Percentiles rank a stretch among this genome's conserved stretches.
Evolutionary conservation across 495 filamentous ascomycete genomes (phyloP).

Genomic region (Tetracladium setigerum): DNA sequence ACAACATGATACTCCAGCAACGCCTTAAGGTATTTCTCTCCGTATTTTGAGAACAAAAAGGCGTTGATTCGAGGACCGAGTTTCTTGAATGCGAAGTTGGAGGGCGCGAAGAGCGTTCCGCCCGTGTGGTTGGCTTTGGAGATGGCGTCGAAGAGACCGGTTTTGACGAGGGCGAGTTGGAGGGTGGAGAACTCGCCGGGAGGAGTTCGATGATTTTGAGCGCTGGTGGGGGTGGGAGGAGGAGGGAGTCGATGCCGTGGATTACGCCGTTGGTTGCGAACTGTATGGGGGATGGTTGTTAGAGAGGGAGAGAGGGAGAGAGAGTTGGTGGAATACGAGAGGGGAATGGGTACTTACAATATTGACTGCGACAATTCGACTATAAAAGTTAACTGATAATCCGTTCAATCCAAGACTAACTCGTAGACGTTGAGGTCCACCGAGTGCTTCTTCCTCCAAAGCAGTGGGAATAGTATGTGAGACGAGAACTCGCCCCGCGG

Average conservation of each 20-base stretch:
- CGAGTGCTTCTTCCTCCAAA: slow-evolving; percentile 43
- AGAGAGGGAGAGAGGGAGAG: too few relatives aligned
- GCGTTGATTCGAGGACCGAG: slow-evolving; percentile 63
- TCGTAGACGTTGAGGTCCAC: slow-evolving; percentile 57
- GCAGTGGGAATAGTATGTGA: slow-evolving; percentile 66
- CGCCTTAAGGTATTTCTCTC: slow-evolving; percentile 61
- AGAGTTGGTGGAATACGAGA: neutral
- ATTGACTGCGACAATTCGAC: slow-evolving; percentile 54
- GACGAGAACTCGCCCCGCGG: slow-evolving; percentile 45
- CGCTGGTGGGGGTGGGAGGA: slow-evolving; percentile 63
- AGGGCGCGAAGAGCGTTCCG: slow-evolving; percentile 67
- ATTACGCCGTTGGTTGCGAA: slow-evolving; percentile 68
- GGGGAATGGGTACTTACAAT: slow-evolving; percentile 40
- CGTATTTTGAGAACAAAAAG: slow-evolving; percentile 69
- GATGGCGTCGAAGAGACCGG: slow-evolving; percentile 48
- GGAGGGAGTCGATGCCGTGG: slow-evolving; percentile 62
- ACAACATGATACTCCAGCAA: slow-evolving; percentile 75
- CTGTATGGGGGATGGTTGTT: slow-evolving; percentile 22
- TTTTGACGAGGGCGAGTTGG: slow-evolving; percentile 59
- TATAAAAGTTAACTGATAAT: slow-evolving; percentile 66
- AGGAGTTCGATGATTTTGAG: slow-evolving; percentile 55
- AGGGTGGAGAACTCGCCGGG: slow-evolving; percentile 69
- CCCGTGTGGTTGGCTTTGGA: slow-evolving; percentile 34
- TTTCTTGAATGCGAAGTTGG: slow-evolving; percentile 65
- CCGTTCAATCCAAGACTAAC: slow-evolving; percentile 48